Percentiles rank a stretch among this genome's conserved stretches.
Conservation (phyloP, 306 rosid species). For the Vicia villosa region DNA sequence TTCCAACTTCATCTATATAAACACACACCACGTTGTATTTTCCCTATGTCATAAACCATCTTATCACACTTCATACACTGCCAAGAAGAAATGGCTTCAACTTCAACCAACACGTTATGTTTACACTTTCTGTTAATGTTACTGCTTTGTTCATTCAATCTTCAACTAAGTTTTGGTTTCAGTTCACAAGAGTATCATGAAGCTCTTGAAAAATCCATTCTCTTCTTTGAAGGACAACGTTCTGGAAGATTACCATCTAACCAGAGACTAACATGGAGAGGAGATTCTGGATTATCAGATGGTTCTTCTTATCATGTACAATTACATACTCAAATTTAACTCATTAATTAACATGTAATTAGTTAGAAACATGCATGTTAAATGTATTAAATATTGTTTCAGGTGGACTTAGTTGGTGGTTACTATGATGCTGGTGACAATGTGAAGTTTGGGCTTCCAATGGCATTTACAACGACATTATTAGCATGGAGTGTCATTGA, state of each 20-base stretch:
- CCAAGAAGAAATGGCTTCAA: slow-evolving; percentile 36
- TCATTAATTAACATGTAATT: not conserved
- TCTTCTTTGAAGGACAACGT: slow-evolving; percentile 84
- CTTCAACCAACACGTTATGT: slow-evolving; percentile 19
- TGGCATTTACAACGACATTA: slow-evolving; percentile 89
- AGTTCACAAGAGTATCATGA: slow-evolving; percentile 58
- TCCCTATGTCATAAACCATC: not conserved
- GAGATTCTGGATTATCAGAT: slow-evolving; percentile 75
- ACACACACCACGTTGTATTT: not conserved
- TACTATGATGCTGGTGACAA: slow-evolving; percentile 98
- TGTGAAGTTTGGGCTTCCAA: slow-evolving; percentile 85
- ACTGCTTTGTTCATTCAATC: slow-evolving; percentile 31
- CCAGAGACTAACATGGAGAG: slow-evolving; percentile 75
- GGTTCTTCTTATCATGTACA: slow-evolving; percentile 80
- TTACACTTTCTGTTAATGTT: slow-evolving; percentile 24
- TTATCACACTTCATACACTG: not conserved
- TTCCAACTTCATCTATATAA: slow-evolving; percentile 3
- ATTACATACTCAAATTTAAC: not conserved
- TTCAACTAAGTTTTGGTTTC: slow-evolving; percentile 49
- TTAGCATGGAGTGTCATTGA: slow-evolving; percentile 92
- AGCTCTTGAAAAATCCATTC: slow-evolving; percentile 82
- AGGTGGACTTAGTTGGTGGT: slow-evolving; percentile 89
- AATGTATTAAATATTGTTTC: slow-evolving; percentile 11
- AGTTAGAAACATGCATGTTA: slow-evolving; percentile 3
- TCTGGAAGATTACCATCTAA: slow-evolving; percentile 71